Evolutionary conservation across 2,329 filamentous ascomycete species (phyloP).

Genomic region (Aspergillus fumigatiaffinis): DNA sequence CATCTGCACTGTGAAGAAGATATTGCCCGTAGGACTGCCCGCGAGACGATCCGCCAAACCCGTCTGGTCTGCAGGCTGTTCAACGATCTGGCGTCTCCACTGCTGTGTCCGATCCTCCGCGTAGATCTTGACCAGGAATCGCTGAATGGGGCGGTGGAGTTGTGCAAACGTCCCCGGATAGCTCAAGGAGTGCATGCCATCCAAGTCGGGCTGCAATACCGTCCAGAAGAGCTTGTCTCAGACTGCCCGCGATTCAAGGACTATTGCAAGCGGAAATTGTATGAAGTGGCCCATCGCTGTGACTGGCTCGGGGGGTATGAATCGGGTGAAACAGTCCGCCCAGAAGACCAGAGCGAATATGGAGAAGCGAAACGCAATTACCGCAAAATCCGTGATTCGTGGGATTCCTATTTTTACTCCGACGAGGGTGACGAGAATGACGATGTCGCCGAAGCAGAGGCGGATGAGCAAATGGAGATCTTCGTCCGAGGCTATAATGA

Average conservation of each 20-base stretch:
- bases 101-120: not conserved
- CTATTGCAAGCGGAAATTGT: not conserved
- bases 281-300: not conserved
- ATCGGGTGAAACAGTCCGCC: too few species aligned
- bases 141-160: not conserved
- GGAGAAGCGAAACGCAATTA: too few species aligned
- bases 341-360: too few species aligned
- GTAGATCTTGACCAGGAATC: not conserved
- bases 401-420: not conserved
- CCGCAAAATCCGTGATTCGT: fast-evolving
- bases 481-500: not conserved
- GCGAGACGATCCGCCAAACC: not conserved
- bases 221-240: not conserved
- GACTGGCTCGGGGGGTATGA: not conserved
- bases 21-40: not conserved
- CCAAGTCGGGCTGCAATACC: not conserved
- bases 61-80: not conserved
- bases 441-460: not conserved
- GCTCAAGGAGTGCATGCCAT: not conserved
- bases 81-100: not conserved
- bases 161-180: not conserved
- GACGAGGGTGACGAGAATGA: not conserved
- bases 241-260: not conserved
- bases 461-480: not conserved
- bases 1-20: not conserved